Evolutionary conservation across 2,329 filamentous ascomycete genomes (phyloP).

Genomic region (Monosporascus sp.): DNA sequence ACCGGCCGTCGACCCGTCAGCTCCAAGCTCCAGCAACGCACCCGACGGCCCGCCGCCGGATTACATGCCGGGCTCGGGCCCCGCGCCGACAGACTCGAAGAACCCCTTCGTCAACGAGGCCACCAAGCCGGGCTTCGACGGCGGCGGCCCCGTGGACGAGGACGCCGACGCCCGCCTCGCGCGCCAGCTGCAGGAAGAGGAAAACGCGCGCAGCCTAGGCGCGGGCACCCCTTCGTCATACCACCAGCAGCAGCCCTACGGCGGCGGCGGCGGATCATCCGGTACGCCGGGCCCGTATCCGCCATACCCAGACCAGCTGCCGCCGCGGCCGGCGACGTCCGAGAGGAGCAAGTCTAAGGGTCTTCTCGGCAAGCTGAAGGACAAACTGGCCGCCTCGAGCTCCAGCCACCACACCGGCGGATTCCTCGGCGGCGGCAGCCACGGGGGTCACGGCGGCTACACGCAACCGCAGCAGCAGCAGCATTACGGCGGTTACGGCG

Average conservation of each 20-base stretch:
- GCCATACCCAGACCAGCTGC: conserved; percentile 36
- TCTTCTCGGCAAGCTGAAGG: conserved; percentile 29
- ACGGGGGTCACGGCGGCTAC: conserved; percentile 26
- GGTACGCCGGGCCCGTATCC: conserved; percentile 21
- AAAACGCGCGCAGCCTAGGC: conserved; percentile 56
- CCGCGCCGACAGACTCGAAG: conserved; percentile 52
- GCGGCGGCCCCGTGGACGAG: conserved; percentile 25
- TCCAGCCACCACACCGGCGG: conserved; percentile 18
- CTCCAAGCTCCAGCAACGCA: conserved; percentile 24
- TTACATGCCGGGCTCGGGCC: conserved; percentile 50
- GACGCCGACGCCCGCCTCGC: conserved; percentile 50
- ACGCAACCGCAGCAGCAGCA: conserved; percentile 21
- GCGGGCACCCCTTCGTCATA: conserved; percentile 18
- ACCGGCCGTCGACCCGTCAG: conserved; percentile 50
- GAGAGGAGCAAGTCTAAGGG: conserved; percentile 38
- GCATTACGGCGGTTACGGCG: conserved; percentile 28
- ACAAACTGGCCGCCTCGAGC: conserved; percentile 22
- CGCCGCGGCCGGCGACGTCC: conserved; percentile 29
- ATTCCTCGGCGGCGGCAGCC: conserved; percentile 28
- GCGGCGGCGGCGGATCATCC: conserved; percentile 7
- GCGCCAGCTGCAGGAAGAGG: conserved; percentile 75
- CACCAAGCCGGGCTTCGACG: conserved; percentile 6
- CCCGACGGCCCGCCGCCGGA: conserved; percentile 62
- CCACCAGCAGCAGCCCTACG: conserved; percentile 23
- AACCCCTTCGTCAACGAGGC: conserved; percentile 60